phyloP scores from a whole-genome alignment of 768 basidiomycete genomes.

The Leccinum barrowsii region DNA sequence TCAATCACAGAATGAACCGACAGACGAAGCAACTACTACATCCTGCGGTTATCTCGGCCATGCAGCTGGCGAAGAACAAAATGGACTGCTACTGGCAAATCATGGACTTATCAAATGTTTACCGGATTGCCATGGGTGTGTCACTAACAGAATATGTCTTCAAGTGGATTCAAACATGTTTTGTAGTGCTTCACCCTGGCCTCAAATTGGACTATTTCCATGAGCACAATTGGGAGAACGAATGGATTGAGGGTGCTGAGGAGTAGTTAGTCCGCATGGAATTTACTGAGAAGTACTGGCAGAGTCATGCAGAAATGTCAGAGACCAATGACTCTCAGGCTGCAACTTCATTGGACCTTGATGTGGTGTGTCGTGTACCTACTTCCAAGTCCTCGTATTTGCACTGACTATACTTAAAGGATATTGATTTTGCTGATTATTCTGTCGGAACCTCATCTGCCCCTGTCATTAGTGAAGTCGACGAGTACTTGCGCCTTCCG shows the following conservation, averaged over 20 bases:
- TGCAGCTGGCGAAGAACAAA: neutral
- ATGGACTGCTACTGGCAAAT: neutral
- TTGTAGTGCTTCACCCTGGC: neutral
- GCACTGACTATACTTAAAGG: neutral
- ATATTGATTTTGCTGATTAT: neutral
- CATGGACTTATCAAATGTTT: neutral
- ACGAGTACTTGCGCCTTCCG: neutral
- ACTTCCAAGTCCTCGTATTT: neutral
- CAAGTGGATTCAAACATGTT: neutral
- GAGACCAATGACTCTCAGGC: neutral
- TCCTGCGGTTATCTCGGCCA: too few species aligned
- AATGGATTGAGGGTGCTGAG: neutral
- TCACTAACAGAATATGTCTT: too few species aligned
- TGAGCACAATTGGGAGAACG: neutral
- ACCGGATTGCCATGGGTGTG: neutral
- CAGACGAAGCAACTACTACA: too few species aligned
- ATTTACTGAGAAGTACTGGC: neutral
- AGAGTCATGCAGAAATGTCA: neutral
- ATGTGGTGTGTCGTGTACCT: neutral
- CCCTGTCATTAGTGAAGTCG: neutral
- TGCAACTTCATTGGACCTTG: neutral
- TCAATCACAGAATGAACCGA: too few species aligned
- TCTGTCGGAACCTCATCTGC: neutral
- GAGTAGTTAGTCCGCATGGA: neutral
- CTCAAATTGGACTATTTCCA: neutral